These are phyloP conservation scores for Ascochyta lentis DNA, from an alignment of 2,329 filamentous ascomycete species.

Conservation along the genomic window DNA sequence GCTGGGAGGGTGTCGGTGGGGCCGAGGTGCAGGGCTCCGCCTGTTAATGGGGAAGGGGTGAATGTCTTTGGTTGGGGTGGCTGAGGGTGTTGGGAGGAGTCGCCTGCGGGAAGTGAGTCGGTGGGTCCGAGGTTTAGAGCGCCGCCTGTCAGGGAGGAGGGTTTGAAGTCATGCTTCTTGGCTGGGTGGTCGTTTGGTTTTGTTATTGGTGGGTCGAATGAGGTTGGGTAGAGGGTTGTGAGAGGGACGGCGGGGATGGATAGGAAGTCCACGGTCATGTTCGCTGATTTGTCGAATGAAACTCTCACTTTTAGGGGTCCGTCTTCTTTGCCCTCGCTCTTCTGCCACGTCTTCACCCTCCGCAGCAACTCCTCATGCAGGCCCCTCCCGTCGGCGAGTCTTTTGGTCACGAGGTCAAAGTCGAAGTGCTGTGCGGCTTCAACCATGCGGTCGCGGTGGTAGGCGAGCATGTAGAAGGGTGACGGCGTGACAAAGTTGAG, in stretches of 20 bases:
- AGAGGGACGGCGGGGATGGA: conserved; percentile 53
- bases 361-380: conserved; percentile 42
- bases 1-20: conserved; percentile 37
- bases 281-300: conserved; percentile 54
- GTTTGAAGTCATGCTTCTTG: conserved; percentile 25
- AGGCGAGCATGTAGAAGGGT: conserved; percentile 79
- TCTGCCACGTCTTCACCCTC: conserved; percentile 39
- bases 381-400: conserved; percentile 44
- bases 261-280: conserved; percentile 48
- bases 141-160: conserved; percentile 47
- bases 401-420: conserved; percentile 50
- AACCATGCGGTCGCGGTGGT: conserved; percentile 81
- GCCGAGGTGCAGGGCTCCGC: conserved; percentile 43
- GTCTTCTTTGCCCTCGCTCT: conserved; percentile 26
- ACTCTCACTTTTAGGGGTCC: conserved; percentile 58
- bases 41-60: conserved; percentile 45
- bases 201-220: conserved; percentile 57
- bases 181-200: conserved; percentile 29
- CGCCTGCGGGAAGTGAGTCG: conserved; percentile 33
- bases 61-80: conserved; percentile 25
- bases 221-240: conserved; percentile 64
- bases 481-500: conserved; percentile 61
- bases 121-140: conserved; percentile 41
- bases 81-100: neutral
- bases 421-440: conserved; percentile 60